Conservation (phyloP, 495 filamentous ascomycete species). For the Aspergillus carlsbadensis region DNA sequence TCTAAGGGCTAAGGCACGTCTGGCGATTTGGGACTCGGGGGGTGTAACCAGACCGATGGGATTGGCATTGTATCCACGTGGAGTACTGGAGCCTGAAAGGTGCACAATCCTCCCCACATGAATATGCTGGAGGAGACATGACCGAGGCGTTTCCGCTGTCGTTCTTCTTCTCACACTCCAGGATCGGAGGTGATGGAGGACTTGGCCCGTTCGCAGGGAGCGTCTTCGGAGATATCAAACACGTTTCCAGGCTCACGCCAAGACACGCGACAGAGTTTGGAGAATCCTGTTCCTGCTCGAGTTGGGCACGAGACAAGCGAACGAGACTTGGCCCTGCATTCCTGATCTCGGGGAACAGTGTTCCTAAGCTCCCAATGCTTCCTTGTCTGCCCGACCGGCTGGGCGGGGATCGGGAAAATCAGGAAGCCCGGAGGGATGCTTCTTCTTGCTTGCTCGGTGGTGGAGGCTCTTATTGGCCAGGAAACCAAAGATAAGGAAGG, state of each 20-base stretch:
- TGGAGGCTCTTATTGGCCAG: background rate
- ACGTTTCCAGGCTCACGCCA: no score
- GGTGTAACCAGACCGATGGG: conserved; percentile 5
- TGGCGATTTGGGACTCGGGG: background rate
- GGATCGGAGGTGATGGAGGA: no score
- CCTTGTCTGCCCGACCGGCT: conserved; percentile 1
- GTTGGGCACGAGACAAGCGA: no score
- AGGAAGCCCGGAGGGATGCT: background rate
- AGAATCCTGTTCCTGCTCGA: no score
- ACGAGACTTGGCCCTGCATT: no score
- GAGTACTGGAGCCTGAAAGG: background rate
- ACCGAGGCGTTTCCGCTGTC: no score
- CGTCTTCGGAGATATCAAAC: no score
- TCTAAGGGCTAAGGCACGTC: background rate
- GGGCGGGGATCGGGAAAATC: background rate
- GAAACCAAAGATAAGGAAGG: background rate
- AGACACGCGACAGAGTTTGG: no score
- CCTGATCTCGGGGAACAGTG: no score
- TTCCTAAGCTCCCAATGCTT: background rate
- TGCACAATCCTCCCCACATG: background rate
- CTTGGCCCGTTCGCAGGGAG: no score
- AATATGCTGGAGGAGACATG: no score
- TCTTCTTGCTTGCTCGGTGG: background rate
- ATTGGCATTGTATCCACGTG: conserved; percentile 6
- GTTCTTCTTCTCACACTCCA: no score